Conservation (phyloP, 768 basidiomycete genomes). For the Lactifluus pinguis region DNA sequence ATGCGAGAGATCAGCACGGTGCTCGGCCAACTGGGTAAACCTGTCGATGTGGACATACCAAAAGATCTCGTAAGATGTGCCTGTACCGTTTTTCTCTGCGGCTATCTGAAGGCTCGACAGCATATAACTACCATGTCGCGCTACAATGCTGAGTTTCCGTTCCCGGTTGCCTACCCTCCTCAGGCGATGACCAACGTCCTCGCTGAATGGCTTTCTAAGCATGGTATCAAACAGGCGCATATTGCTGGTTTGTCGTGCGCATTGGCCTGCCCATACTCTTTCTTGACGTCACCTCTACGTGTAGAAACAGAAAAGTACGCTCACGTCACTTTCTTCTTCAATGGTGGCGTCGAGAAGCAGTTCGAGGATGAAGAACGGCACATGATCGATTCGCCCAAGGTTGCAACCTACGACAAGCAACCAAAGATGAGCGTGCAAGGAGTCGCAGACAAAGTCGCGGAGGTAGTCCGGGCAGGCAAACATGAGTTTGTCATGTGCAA, state of each 20-base stretch:
- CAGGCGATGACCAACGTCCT: conserved; percentile 90
- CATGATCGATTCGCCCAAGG: conserved; percentile 89
- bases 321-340: conserved; percentile 98
- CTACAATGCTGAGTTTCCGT: conserved; percentile 88
- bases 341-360: conserved; percentile 91
- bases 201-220: conserved; percentile 79
- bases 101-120: conserved; percentile 28
- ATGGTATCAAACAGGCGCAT: conserved; percentile 79
- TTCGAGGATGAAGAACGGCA: conserved; percentile 73
- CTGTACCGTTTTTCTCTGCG: background rate
- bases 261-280: background rate
- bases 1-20: conserved; percentile 87
- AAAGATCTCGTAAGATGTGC: conserved; percentile 55
- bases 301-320: conserved; percentile 96
- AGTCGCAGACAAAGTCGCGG: conserved; percentile 90
- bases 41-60: conserved; percentile 75
- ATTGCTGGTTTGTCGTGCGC: conserved; percentile 52
- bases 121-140: conserved; percentile 89
- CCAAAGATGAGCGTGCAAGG: conserved; percentile 84
- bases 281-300: background rate
- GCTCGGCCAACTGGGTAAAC: conserved; percentile 74
- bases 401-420: conserved; percentile 87
- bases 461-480: conserved; percentile 57
- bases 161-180: conserved; percentile 88
- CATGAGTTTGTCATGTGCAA: conserved; percentile 96